These are phyloP conservation scores for Zygosaccharomyces bisporus DNA, from an alignment of 805 yeast species.

Conservation along the genomic window DNA sequence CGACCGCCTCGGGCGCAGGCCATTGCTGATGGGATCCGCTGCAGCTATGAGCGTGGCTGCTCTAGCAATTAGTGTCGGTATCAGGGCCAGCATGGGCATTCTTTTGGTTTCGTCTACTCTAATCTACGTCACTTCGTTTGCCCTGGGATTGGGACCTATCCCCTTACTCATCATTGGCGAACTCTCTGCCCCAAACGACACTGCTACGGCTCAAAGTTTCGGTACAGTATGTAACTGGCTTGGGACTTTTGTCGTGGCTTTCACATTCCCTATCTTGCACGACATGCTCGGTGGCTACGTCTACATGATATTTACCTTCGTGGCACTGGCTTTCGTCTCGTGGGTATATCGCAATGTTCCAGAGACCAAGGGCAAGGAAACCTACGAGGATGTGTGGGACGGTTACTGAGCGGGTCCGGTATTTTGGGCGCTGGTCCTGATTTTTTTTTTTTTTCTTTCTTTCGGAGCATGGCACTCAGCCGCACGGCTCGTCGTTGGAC, in stretches of 20 bases:
- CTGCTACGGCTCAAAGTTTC: conserved; percentile 85
- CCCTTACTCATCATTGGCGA: conserved; percentile 88
- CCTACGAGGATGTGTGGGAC: conserved; percentile 68
- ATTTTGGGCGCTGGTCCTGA: neutral
- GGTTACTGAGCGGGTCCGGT: conserved; percentile 1
- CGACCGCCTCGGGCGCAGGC: conserved; percentile 73
- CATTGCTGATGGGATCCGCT: conserved; percentile 63
- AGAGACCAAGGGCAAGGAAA: conserved; percentile 65
- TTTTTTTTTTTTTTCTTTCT: too few species aligned
- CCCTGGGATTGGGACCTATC: conserved; percentile 91
- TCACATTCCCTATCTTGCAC: conserved; percentile 71
- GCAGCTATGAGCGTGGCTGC: conserved; percentile 65
- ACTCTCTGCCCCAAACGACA: conserved; percentile 73
- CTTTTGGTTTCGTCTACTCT: conserved; percentile 63
- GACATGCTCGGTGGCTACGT: conserved; percentile 69
- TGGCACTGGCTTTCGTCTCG: conserved; percentile 47
- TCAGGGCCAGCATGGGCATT: conserved; percentile 44
- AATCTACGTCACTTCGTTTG: conserved; percentile 77
- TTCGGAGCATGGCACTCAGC: conserved; percentile 2
- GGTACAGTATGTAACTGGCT: conserved; percentile 91
- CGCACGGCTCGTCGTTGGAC: conserved; percentile 4
- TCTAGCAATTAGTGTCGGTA: conserved; percentile 61
- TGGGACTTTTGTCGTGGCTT: conserved; percentile 80
- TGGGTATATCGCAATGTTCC: conserved; percentile 52
- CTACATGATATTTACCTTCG: conserved; percentile 64